Percentiles rank a stretch among this genome's conserved stretches.
Conservation (phyloP, 78 protist genomes). For the Creolimax fragrantissima region DNA sequence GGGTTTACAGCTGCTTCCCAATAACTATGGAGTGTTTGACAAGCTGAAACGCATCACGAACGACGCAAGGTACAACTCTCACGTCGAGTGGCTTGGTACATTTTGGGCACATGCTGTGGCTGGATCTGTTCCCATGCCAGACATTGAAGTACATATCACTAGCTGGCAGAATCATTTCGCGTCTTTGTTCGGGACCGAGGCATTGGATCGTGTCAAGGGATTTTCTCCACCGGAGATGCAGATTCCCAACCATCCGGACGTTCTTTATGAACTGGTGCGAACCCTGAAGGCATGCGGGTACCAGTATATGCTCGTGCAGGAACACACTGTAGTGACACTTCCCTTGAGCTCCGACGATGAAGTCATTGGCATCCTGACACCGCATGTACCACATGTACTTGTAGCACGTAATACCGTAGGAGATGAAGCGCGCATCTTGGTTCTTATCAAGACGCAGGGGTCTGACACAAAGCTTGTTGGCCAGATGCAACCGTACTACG, state of each 20-base stretch:
- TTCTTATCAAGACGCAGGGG: neutral
- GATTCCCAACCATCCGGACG: neutral
- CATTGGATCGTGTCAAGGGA: neutral
- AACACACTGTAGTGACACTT: neutral
- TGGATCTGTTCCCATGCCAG: neutral
- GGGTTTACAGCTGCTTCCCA: neutral
- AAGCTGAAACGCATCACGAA: neutral
- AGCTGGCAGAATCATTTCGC: neutral
- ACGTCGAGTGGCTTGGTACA: conserved; percentile 1
- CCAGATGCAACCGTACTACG: conserved; percentile 18
- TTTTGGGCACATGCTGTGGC: neutral
- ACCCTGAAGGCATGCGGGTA: neutral
- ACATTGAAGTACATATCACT: neutral
- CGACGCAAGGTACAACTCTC: neutral
- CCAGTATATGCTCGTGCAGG: neutral
- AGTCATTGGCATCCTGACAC: neutral
- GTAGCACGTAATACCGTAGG: neutral
- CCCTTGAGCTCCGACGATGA: neutral
- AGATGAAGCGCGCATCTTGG: neutral
- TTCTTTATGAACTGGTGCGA: neutral
- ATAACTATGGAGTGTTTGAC: neutral
- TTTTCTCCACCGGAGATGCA: conserved; percentile 13
- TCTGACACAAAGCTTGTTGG: neutral
- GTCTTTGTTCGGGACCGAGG: neutral
- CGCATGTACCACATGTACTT: neutral